These are phyloP conservation scores for Coccinonectria pachysandricola DNA, from an alignment of 2,329 filamentous ascomycete species.

Conservation along the genomic window DNA sequence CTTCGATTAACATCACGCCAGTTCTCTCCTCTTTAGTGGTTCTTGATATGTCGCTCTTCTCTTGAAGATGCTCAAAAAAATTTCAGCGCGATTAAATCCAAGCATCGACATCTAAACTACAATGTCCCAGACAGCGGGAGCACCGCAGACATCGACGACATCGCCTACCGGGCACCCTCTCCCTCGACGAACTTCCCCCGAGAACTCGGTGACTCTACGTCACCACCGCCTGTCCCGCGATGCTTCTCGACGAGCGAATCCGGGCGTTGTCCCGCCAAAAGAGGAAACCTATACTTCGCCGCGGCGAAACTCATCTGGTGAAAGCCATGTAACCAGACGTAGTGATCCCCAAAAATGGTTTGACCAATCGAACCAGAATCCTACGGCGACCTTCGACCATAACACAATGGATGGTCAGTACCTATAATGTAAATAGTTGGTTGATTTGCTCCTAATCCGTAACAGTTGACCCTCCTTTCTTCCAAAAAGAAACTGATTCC, in stretches of 20 bases:
- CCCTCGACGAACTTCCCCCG: slow-evolving; percentile 33
- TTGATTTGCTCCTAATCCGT: no score
- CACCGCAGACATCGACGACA: no score
- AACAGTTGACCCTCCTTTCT: slow-evolving; percentile 44
- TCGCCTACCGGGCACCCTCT: no score
- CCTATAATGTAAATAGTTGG: not conserved
- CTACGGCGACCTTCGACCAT: slow-evolving; percentile 30
- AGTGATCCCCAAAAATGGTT: slow-evolving; percentile 47
- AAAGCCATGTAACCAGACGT: slow-evolving; percentile 36
- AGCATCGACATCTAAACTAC: no score
- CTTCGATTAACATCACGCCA: no score
- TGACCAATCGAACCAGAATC: slow-evolving; percentile 41
- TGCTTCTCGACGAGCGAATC: slow-evolving; percentile 22
- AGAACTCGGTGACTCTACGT: slow-evolving; percentile 36
- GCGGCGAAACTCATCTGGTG: slow-evolving; percentile 35
- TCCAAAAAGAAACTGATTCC: slow-evolving; percentile 41
- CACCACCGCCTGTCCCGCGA: slow-evolving; percentile 36
- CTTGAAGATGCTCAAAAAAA: no score
- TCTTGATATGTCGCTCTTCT: no score
- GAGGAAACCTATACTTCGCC: slow-evolving; percentile 11
- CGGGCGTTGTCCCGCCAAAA: slow-evolving; percentile 14
- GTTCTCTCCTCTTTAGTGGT: no score
- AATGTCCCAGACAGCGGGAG: slow-evolving; percentile 19
- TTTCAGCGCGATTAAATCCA: no score
- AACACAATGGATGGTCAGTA: slow-evolving; percentile 37